Base-by-base conservation (phyloP, 495 filamentous ascomycete genomes). In the Aspergillus egyptiacus region DNA sequence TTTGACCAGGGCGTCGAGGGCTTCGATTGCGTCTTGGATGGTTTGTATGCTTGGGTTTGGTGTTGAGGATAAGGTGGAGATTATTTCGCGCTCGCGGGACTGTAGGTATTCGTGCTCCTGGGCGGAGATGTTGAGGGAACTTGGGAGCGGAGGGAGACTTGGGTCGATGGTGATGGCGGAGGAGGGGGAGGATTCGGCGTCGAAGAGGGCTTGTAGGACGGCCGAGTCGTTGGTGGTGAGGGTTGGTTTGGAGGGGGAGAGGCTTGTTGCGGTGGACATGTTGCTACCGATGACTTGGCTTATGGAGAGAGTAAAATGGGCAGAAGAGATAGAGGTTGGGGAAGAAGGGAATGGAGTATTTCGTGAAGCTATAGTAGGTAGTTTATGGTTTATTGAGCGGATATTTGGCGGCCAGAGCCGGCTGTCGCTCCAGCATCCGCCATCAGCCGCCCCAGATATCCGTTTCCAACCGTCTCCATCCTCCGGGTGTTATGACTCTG, bases 151-250 rank as follows among this genome's bases (percentile, higher is more conserved):
- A 9, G 85, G 79, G 10, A 88, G 73, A 2, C 67, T 67, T 1
- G 69, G 5, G 55, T 84, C 77, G 31, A 90, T 70, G 23, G 70
- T 65, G 18, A 81, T 61, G 0, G 69, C 63, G 1, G 71, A 58
- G 9, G 70, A 70, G 1, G 85, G 80, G 17, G 83, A 78, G 24
- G 80, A 75, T 60, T 91, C 88, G 10, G 85, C 83, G 53, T 93
- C 86, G 58, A 86, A 89, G 63, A 95, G 83, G 44, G 86, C 84
- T 55, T 82, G 71, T 33, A 93, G 80, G 51, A 91, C 79, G 27
- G 80, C 74, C 50, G 80, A 64, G 65, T 94, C 89, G 58, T 85
- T 84, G 20, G 65, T 64, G 46, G 82, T 84, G 22, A 95, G 80
- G 37, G 27, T 71, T 60, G 62, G 73, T 46, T 58, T 59, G 18